Base-by-base conservation (phyloP, 2,329 filamentous ascomycete species). In the Xylariaceae sp. region DNA sequence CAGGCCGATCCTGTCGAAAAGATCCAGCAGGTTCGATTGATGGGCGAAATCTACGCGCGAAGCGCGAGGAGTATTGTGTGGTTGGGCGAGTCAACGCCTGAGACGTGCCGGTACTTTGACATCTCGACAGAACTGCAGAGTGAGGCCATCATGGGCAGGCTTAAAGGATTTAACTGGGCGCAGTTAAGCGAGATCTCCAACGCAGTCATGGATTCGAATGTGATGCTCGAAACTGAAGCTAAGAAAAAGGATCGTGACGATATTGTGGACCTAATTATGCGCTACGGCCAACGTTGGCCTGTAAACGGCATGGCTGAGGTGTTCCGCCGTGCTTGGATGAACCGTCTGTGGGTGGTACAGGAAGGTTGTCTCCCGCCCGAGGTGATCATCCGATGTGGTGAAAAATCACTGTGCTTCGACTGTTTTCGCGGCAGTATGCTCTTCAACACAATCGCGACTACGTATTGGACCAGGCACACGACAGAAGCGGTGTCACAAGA, bases 331-430 rank as follows among this genome's bases (percentile, higher is more conserved):
- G 4, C 45, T 0, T 74, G 71, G 71, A 72, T 70, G 57, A 58
- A 47, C 14, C 70, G 73, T 2, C 59, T 73, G 1, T 74, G 73
- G 73, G 65, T 63, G 7, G 69, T 74, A 12, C 72, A 73, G 56
- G 72, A 74, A 39, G 64, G 65, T 5, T 53, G 51, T 39, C 44
- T 58, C 7, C 44, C 51, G 16, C 45, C 19, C 11, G 33, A 51
- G 8, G 53, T 55, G 17, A 45, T 39, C 14, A 53, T 63, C 33
- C n/a, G 44, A 21, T 61, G 58, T 16, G 60, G 60, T 12, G 17
- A 28, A 14, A 6, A 46, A 5, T 11, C 37, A 3, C 31, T 62
- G 1, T 53, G 56, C 43, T 28, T 53, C 14, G 39, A 59, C 17
- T 56, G 53, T 19, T 53, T 62, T 37, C 56, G 60, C 4, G 43